Base-by-base conservation (phyloP, 306 rosid genomes). In the Senna tora region DNA sequence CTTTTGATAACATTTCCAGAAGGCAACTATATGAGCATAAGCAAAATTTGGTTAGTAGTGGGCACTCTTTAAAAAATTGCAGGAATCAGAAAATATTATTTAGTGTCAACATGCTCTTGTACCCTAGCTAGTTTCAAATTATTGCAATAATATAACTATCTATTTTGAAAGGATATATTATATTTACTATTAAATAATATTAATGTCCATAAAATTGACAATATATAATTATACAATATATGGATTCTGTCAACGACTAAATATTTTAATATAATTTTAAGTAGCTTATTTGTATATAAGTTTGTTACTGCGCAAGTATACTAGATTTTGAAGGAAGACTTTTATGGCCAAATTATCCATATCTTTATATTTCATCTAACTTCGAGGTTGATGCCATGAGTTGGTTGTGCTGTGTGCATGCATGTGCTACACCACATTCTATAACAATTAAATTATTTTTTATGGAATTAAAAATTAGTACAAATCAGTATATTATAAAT, bases 91-190 rank as follows among this genome's bases (percentile, higher is more conserved):
- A 67, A 59, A 72, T 71, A 67, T 54, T 45, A 75, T 76, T 68
- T 38, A 73, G 88, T 90, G 90, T 84, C 85, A 90, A 82, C 90
- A 73, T 85, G 90, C 81, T 30, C 81, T 30, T 33, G 12, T 61
- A 16, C 2, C 20, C 53, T 47, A n/a, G n/a, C 53, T 47, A n/a
- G n/a, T 47, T 47, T 47, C 21, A 47, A 50, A 50, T 50, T 50
- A n/a, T 50, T n/a, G 55, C 22, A 50, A n/a, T 46, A 2, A 12
- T 12, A n/a, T n/a, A n/a, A n/a, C 1, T 41, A 41, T 41, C 9
- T 9, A 1, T 41, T 41, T 41, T 9, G 10, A 41, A 1, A 25
- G 30, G 30, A 0, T 41, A 10, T 41, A 41, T 41, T 41, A 5
- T 41, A 1, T 5, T 7, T 38, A 25, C 47, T 11, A 42, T 45